phyloP scores from a whole-genome alignment of 2,329 filamentous ascomycete species.

The Zopfia rhizophila region DNA sequence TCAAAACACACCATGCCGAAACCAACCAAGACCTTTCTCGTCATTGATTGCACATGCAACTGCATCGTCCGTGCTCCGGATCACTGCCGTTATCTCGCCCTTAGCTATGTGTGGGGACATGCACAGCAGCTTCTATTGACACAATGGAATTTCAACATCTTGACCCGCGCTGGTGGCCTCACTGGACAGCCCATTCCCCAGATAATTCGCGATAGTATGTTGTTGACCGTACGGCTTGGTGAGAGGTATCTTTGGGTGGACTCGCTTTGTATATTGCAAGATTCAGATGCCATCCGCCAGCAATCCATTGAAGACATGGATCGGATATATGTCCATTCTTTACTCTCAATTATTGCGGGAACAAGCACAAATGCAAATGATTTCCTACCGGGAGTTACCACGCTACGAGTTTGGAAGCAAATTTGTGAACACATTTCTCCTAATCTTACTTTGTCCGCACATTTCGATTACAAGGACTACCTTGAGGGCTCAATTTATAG shows the following conservation, averaged over 20 bases:
- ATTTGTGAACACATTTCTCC: conserved; percentile 3
- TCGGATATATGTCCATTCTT: conserved; percentile 11
- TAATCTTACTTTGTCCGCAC: conserved; percentile 12
- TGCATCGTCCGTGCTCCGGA: conserved; percentile 9
- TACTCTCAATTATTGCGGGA: conserved; percentile 18
- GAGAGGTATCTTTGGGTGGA: conserved; percentile 19
- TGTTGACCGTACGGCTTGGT: conserved; percentile 7
- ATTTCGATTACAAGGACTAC: conserved; percentile 20
- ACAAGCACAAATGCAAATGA: conserved; percentile 5
- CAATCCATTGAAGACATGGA: conserved; percentile 19
- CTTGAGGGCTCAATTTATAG: conserved; percentile 13
- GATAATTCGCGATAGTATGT: conserved; percentile 17
- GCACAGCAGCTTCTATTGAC: background rate
- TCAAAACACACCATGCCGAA: too few species aligned
- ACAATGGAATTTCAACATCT: background rate
- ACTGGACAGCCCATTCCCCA: too few species aligned
- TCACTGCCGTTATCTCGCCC: conserved; percentile 1
- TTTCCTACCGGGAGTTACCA: conserved; percentile 12
- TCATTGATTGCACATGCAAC: conserved; percentile 6
- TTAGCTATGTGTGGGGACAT: conserved; percentile 15
- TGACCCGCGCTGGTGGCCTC: too few species aligned
- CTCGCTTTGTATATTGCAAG: conserved; percentile 16
- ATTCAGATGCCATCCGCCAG: conserved; percentile 8
- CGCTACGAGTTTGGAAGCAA: conserved; percentile 12
- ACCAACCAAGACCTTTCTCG: conserved; percentile 7